These are phyloP conservation scores for Ustilago tritici DNA, from an alignment of 1,284 basidiomycete genomes.

Conservation along the genomic window DNA sequence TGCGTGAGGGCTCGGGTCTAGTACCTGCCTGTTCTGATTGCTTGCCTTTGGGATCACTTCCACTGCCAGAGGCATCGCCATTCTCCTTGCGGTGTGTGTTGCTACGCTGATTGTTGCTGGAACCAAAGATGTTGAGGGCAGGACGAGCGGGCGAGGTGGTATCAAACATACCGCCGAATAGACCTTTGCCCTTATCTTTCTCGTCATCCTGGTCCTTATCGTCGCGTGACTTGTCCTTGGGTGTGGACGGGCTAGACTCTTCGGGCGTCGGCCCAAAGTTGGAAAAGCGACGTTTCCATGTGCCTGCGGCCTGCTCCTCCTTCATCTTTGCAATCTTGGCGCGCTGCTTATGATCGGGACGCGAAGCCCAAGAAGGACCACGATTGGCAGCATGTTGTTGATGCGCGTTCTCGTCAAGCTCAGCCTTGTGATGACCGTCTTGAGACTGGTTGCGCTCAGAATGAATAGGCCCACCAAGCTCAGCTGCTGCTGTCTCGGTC, in stretches of 20 bases:
- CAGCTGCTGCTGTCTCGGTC: conserved; percentile 28
- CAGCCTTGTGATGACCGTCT: conserved; percentile 9
- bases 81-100: conserved; percentile 19
- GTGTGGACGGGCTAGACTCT: conserved; percentile 14
- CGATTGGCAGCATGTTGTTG: conserved; percentile 42
- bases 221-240: conserved; percentile 20
- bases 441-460: conserved; percentile 33
- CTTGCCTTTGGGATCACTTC: conserved; percentile 19
- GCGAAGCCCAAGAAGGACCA: conserved; percentile 58
- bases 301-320: conserved; percentile 38
- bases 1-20: conserved; percentile 19
- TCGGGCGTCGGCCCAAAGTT: conserved; percentile 21
- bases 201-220: conserved; percentile 15
- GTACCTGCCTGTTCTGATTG: conserved; percentile 6
- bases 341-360: conserved; percentile 57
- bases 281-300: conserved; percentile 43
- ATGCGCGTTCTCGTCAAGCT: conserved; percentile 24
- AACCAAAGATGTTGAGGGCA: conserved; percentile 32
- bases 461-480: conserved; percentile 38
- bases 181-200: conserved; percentile 18
- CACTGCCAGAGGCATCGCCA: conserved; percentile 15
- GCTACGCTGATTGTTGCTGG: conserved; percentile 16
- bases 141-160: conserved; percentile 23
- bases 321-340: conserved; percentile 58
- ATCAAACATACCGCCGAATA: conserved; percentile 31